phyloP scores from a whole-genome alignment of 495 filamentous ascomycete genomes.

The Neurospora sp. region DNA sequence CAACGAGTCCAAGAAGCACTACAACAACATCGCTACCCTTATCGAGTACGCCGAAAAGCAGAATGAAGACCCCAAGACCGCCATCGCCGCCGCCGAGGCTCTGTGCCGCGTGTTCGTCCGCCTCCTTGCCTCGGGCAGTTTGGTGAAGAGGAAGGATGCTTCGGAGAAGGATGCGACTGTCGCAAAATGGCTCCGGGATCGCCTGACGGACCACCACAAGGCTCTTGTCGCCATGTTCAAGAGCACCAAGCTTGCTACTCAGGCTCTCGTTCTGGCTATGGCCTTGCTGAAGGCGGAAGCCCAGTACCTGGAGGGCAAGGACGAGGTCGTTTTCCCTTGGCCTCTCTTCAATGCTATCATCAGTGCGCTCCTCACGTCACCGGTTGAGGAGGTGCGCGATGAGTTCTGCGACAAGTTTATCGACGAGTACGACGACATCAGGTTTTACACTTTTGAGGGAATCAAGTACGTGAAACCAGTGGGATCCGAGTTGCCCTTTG shows the following conservation, averaged over 20 bases:
- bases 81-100: slow-evolving; percentile 58
- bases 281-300: slow-evolving; percentile 69
- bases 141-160: slow-evolving; percentile 51
- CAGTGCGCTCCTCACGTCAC: slow-evolving; percentile 47
- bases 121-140: slow-evolving; percentile 63
- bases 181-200: slow-evolving; percentile 66
- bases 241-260: slow-evolving; percentile 41
- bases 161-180: slow-evolving; percentile 66
- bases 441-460: slow-evolving; percentile 66
- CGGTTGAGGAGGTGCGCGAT: slow-evolving; percentile 45
- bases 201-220: slow-evolving; percentile 57
- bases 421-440: slow-evolving; percentile 70
- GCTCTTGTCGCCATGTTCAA: slow-evolving; percentile 45
- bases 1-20: slow-evolving; percentile 73
- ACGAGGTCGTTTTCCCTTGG: slow-evolving; percentile 55
- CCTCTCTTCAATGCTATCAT: slow-evolving; percentile 55
- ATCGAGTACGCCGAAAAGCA: slow-evolving; percentile 45
- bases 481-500: not conserved
- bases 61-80: slow-evolving; percentile 24
- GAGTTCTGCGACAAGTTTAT: slow-evolving; percentile 71
- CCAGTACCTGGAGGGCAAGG: slow-evolving; percentile 46
- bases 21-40: slow-evolving; percentile 81
- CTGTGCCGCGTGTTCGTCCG: slow-evolving; percentile 84
- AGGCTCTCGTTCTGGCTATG: slow-evolving; percentile 70
- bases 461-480: slow-evolving; percentile 44